phyloP scores from a whole-genome alignment of 2,329 filamentous ascomycete genomes.

The Chaetothyriales sp. region DNA sequence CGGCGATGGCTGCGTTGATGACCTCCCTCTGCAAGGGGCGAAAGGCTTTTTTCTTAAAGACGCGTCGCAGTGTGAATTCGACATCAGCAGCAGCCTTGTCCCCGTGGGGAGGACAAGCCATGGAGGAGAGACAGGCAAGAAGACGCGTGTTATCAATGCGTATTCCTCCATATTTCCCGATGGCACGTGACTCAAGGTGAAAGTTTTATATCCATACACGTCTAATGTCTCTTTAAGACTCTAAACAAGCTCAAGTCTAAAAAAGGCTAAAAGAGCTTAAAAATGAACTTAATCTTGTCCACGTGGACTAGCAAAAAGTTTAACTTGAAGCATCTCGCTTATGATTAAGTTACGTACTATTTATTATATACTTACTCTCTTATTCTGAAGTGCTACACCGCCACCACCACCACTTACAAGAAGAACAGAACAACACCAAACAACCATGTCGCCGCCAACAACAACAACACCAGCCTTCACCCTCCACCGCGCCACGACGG shows the following conservation, averaged over 20 bases:
- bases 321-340: too few species aligned
- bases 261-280: too few species aligned
- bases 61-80: constrained; percentile 56
- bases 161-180: neutral
- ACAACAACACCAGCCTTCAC: neutral
- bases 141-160: neutral
- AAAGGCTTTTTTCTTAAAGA: constrained; percentile 61
- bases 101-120: constrained; percentile 1
- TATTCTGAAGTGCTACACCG: too few species aligned
- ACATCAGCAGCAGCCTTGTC: constrained; percentile 36
- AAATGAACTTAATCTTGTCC: too few species aligned
- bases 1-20: constrained; percentile 62
- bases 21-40: constrained; percentile 79
- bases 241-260: too few species aligned
- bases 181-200: too few species aligned
- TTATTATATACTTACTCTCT: too few species aligned
- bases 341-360: too few species aligned
- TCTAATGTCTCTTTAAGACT: too few species aligned
- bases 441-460: neutral
- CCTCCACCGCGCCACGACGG: neutral
- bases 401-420: too few species aligned
- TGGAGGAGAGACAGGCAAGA: neutral
- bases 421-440: neutral
- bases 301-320: too few species aligned
- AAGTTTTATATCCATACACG: too few species aligned